These are phyloP conservation scores for Medicago ruthenica DNA, from an alignment of 306 rosid species.

Conservation along the genomic window DNA sequence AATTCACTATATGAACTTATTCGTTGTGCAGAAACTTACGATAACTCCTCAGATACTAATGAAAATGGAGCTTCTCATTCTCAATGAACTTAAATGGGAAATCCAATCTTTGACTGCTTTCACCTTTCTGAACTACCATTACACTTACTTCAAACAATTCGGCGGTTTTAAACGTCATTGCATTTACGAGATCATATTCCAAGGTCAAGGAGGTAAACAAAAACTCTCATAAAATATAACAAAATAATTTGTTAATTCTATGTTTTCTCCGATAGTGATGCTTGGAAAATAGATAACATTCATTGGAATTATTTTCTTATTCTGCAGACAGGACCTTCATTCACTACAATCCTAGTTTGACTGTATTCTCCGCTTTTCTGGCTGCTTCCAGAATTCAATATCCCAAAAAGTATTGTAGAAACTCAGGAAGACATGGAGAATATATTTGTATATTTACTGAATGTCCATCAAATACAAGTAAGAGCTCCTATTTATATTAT, in stretches of 20 bases:
- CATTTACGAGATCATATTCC: conserved; percentile 41
- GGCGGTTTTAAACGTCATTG: conserved; percentile 40
- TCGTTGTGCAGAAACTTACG: conserved; percentile 13
- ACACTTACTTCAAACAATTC: not conserved
- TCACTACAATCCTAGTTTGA: conserved; percentile 19
- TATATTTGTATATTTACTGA: no score
- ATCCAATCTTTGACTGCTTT: conserved; percentile 33
- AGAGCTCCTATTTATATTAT: no score
- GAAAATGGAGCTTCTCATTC: conserved; percentile 27
- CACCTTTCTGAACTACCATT: conserved; percentile 29
- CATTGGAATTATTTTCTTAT: not conserved
- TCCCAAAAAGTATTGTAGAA: not conserved
- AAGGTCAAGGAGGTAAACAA: conserved; percentile 39
- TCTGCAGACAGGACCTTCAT: not conserved
- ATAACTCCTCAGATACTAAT: no score
- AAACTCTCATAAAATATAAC: not conserved
- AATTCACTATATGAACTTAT: not conserved
- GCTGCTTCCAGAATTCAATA: conserved; percentile 21
- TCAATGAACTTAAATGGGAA: conserved; percentile 19
- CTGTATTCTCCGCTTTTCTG: conserved; percentile 32
- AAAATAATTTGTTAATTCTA: not conserved
- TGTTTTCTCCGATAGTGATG: no score
- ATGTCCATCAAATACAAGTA: no score
- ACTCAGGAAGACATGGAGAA: no score
- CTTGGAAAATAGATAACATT: no score